Evolutionary conservation across 2,329 filamentous ascomycete species (phyloP), one percentile per base, ranked within the genome.

Genomic region (Teratosphaeria zuluensis): DNA sequence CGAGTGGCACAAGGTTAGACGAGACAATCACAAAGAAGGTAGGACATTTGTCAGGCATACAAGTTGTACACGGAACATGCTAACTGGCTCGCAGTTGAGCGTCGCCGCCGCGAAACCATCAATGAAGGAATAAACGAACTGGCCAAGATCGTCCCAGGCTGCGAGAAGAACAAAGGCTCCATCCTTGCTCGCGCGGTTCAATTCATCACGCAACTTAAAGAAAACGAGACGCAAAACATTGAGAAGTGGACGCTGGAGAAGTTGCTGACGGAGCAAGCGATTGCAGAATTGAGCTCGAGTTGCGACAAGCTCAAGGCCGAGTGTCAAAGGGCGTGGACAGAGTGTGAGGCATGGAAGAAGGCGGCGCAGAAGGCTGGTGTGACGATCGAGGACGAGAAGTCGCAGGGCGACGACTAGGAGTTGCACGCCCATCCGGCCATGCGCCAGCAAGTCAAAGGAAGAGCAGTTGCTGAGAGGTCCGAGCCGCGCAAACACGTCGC

Each of bases 21-120:
- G 95, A 72, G 92, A 97, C 69, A 99, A 97, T 64, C 94, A 99
- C 77, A 99, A 99, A 83, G 92, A 97, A 81, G 94, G 92, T 94
- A 76, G 70, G 82, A 72, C 38, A 51, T 52, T 9, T 55, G 31
- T 55, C 31, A 30, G 12, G 14, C 54, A 33, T 53, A 14, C n/a
- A 19, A 31, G 7, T 6, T 31, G 32, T 16, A 38, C 33, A 19
- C 42, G 24, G 21, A 7, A 24, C 30, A 30, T 51, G 55, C 35
- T 31, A 48, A 58, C 32, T 8, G 6, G 12, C 19, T 42, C 8
- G 3, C 61, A 97, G 94, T 99, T 62, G 94, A 99, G 76, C 90
- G 94, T 61, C 90, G 94, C 60, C 90, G 94, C 52, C 89, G 94
- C 63, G 94, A 99, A 76, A 96, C 94, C 0, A 99, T 99, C 73